These are phyloP conservation scores for Monoraphidium neglectum DNA, from an alignment of 139 green algal species.

Conservation along the genomic window DNA sequence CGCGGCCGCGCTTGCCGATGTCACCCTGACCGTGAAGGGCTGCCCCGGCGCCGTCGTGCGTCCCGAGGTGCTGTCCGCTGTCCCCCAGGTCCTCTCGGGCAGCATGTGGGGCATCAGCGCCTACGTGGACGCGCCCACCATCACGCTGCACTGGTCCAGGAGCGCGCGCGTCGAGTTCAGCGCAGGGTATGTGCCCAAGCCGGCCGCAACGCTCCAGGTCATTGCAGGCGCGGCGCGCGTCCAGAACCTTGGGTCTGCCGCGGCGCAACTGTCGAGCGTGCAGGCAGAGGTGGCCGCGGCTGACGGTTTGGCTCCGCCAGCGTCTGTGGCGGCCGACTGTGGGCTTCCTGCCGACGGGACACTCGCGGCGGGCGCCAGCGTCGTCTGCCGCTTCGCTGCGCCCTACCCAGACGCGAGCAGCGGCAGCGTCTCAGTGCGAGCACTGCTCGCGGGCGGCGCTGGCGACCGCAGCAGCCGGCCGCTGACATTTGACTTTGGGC, in stretches of 20 bases:
- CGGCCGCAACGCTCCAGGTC: not conserved
- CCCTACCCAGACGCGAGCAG: not conserved
- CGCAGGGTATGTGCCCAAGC: not conserved
- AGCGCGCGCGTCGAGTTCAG: not conserved
- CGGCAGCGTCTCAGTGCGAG: not conserved
- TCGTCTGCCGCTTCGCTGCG: slow-evolving; percentile 8
- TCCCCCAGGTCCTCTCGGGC: slow-evolving; percentile 4
- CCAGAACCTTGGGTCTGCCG: not conserved
- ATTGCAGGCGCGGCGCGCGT: slow-evolving; percentile 5
- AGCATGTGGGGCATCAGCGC: not conserved
- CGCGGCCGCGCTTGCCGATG: not conserved
- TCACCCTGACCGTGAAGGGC: slow-evolving; percentile 3
- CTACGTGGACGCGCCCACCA: not conserved
- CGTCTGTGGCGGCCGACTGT: not conserved
- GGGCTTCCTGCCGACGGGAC: not conserved
- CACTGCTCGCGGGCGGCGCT: not conserved
- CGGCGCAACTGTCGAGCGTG: not conserved
- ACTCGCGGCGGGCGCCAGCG: not conserved
- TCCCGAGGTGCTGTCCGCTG: not conserved
- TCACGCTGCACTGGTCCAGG: not conserved
- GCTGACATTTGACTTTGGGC: not conserved
- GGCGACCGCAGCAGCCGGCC: slow-evolving; percentile 1
- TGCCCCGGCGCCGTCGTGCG: slow-evolving; percentile 13
- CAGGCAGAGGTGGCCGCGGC: not conserved
- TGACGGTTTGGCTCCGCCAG: not conserved